Evolutionary conservation across 2,329 filamentous ascomycete species (phyloP), one percentile per base, ranked within the genome.

Genomic region (Periconia sp.): DNA sequence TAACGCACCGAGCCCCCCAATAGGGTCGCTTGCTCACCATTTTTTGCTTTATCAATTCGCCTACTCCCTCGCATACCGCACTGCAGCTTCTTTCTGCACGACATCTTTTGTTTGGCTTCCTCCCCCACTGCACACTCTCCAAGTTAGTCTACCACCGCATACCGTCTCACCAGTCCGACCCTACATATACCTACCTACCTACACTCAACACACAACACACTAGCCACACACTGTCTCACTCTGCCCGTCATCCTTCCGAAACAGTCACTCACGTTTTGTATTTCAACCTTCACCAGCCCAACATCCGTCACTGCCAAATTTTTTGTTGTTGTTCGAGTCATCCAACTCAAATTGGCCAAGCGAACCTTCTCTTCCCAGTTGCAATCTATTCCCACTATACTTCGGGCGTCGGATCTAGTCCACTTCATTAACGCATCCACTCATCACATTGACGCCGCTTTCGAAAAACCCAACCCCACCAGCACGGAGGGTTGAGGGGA

Each of bases 171-270:
- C 49, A 49, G 46, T 44, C 46, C 53, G 53, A 50, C 54, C 57
- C 51, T 59, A 53, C 54, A 37, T 37, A 37, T n/a, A n/a, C n/a
- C n/a, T n/a, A n/a, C n/a, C n/a, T n/a, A n/a, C n/a, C n/a, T n/a
- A n/a, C n/a, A n/a, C n/a, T n/a, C n/a, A n/a, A n/a, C 33, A 27
- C 23, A 27, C 23, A 27, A 27, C 47, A 56, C 55, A 51, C 45
- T 57, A 50, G 56, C 61, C 54, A 54, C 57, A 43, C 48, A 57
- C 56, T 68, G 64, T 70, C 66, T 64, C 55, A 64, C 54, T 63
- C 59, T 49, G 58, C 52, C 57, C 54, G 59, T 66, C 63, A 62
- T 56, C 60, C 62, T 55, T 49, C 50, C 51, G 58, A 59, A 41
- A 57, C 50, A 17, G 19, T 44, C 42, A 14, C 42, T 19, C 6